Conservation (phyloP, 2,329 filamentous ascomycete species). For the Microsporum ferrugineum region DNA sequence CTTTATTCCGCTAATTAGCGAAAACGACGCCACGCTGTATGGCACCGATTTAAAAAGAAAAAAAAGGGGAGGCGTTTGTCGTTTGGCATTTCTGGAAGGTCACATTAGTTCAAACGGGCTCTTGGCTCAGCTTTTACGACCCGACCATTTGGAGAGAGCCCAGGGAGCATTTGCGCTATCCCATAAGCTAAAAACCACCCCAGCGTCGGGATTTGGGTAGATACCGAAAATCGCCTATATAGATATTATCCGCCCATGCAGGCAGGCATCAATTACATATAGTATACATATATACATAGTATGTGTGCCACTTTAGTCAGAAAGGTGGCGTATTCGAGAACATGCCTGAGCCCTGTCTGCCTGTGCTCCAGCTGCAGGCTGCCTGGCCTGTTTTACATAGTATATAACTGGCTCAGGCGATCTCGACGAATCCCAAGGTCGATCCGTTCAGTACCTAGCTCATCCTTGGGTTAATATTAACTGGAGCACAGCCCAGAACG, state of each 20-base stretch:
- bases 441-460: not conserved
- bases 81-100: slow-evolving; percentile 4
- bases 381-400: not conserved
- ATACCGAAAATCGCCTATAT: not conserved
- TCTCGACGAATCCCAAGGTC: not conserved
- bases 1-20: not conserved
- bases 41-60: not conserved
- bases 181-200: not conserved
- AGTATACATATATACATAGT: not conserved
- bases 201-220: slow-evolving; percentile 2
- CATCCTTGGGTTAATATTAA: not conserved
- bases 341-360: slow-evolving; percentile 3
- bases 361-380: not conserved
- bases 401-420: not conserved
- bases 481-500: not conserved
- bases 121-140: slow-evolving; percentile 1
- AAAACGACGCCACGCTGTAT: not conserved
- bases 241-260: not conserved
- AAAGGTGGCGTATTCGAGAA: slow-evolving; percentile 2
- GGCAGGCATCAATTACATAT: not conserved
- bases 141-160: not conserved
- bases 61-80: not conserved
- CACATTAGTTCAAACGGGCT: slow-evolving; percentile 2
- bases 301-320: not conserved
- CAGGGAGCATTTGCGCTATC: not conserved